Evolutionary conservation across 2,329 filamentous ascomycete genomes (phyloP), one percentile per base, ranked within the genome.

Genomic region (Colletotrichum viniferum): DNA sequence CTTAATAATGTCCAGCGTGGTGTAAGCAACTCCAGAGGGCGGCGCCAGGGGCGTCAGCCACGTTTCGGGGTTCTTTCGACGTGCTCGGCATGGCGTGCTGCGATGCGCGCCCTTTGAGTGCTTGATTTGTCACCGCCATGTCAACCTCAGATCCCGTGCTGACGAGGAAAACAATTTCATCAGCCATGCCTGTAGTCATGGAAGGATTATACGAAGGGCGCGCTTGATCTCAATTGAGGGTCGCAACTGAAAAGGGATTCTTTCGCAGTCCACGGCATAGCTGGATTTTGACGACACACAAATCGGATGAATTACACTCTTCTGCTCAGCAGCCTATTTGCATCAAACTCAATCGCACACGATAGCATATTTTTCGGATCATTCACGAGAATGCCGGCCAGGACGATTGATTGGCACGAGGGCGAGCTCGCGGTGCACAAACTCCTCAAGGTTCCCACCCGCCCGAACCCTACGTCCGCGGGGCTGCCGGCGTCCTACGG

Each of bases 371-470:
- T 60, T 65, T 62, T 58, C 52, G 55, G 16, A 56, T 69, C 30
- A 28, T 16, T 18, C 48, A 38, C 58, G 30, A 79, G 48, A 6
- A 83, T 84, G 82, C 80, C 81, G 4, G 80, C 80, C 18, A 77
- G 76, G 7, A 77, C 79, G 30, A 80, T 79, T 24, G 78, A 78
- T 61, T 95, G 90, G 87, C 92, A 94, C 82, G 82, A 88, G 12
- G 94, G 94, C 78, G 94, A 96, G 83, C 80, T 87, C 56, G 87
- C 88, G 64, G 90, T 96, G 83, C 94, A 94, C 72, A 82, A 85
- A 18, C 86, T 92, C 7, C 88, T 96, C 73, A 88, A 86, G 38
- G 86, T 93, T 0, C 92, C 92, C 1, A 81, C 84, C 4, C 76
- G 72, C 18, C 87, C 90, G 63, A 96, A 97, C 79, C 94, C 95